Evolutionary conservation across 495 filamentous ascomycete genomes (phyloP), one percentile per base, ranked within the genome.

Genomic region (Penicillium taxi): DNA sequence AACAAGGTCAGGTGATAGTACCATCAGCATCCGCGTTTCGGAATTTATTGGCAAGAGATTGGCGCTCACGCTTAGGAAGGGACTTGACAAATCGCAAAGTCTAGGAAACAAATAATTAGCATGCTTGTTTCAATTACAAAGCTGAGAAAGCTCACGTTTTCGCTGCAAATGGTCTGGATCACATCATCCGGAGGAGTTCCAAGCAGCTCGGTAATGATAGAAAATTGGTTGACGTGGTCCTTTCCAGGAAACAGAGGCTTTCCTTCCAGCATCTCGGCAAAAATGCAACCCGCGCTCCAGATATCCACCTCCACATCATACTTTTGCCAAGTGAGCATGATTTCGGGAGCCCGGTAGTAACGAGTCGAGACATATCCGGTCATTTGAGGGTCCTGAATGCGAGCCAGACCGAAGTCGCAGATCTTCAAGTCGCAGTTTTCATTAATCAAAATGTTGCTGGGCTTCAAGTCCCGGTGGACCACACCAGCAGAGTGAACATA

Each of bases 261-360:
- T 42, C 93, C 93, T 66, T 96, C 89, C 43, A 98, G 69, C 91
- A 98, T 98, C 64, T 98, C 91, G 31, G 91, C 91, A 55, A 98
- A 98, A 52, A 98, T 98, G 65, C 91, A 98, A 37, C 90, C 91
- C 7, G 93, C 90, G 55, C 90, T 96, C 91, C 91, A 98, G 53
- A 98, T 95, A 61, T 98, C 91, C 33, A 98, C 91, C 69, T 96
- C 93, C 28, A 96, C 86, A 52, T 98, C 91, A 64, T 98, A 98
- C 66, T 96, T 98, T 63, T 98, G 91, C 91, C 91, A 98, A 28
- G 91, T 98, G 52, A 98, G 86, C 91, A 98, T 98, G 57, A 98
- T 98, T 64, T 98, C 91, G 11, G 91, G 91, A 4, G 91, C 91
- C 32, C 91, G 82, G 69, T 98, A 98, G 72, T 98, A 98, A 68